Evolutionary conservation across 169 alveolate genomes (phyloP).

Genomic region (Plasmodium vinckei): DNA sequence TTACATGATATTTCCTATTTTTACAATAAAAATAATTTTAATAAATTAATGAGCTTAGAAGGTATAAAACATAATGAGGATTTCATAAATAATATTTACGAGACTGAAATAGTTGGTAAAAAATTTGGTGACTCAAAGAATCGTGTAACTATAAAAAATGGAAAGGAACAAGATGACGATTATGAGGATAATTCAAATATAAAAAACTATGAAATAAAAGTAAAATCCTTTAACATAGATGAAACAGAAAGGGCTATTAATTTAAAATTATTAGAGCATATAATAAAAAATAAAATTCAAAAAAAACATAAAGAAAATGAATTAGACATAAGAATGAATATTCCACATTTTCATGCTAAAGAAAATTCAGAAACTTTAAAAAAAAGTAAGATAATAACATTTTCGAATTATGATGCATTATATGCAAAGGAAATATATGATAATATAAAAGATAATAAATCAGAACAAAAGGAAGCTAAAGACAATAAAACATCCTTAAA

Average conservation of each 20-base stretch:
- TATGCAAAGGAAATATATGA: constrained; percentile 10
- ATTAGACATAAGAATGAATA: constrained; percentile 3
- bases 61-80: constrained; percentile 25
- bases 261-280: constrained; percentile 61
- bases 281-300: constrained; percentile 14
- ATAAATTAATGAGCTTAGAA: neutral
- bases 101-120: constrained; percentile 21
- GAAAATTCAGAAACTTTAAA: constrained; percentile 14
- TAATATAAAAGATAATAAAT: constrained; percentile 9
- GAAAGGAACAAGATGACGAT: neutral
- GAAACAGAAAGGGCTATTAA: constrained; percentile 38
- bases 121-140: neutral
- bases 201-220: constrained; percentile 29
- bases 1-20: constrained; percentile 10
- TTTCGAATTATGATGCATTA: constrained; percentile 12
- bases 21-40: constrained; percentile 9
- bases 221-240: constrained; percentile 43
- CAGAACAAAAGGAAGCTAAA: constrained; percentile 26
- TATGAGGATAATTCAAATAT: constrained; percentile 12
- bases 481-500: constrained; percentile 11
- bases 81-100: neutral
- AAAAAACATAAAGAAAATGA: constrained; percentile 13
- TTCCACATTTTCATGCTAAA: constrained; percentile 1
- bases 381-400: constrained; percentile 21
- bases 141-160: constrained; percentile 17